Evolutionary conservation across 2,329 filamentous ascomycete genomes (phyloP).

Genomic region (Trichophyton rubrum): DNA sequence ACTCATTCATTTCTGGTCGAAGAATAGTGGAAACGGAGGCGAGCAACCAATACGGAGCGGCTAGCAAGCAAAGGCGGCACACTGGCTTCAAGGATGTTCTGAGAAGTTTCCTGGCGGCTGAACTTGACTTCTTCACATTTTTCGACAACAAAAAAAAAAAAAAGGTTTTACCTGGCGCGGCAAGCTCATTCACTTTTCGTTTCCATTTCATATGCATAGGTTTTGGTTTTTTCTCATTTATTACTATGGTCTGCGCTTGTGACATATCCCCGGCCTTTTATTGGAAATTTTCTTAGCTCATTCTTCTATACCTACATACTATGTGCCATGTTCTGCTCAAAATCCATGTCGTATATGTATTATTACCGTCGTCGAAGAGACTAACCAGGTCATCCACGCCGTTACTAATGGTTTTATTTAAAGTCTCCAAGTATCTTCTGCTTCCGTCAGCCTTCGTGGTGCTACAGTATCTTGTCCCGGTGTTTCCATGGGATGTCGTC

Average conservation of each 20-base stretch:
- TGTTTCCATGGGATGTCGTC: background rate
- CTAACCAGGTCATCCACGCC: background rate
- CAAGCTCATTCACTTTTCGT: background rate
- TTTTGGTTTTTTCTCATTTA: background rate
- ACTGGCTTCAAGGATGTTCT: background rate
- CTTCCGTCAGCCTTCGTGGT: background rate
- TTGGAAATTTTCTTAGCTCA: background rate
- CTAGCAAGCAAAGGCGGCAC: background rate
- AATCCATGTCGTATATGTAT: background rate
- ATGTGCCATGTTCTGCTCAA: background rate
- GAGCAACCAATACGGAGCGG: background rate
- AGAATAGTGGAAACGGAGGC: background rate
- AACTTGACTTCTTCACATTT: background rate
- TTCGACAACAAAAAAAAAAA: background rate
- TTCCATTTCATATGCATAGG: background rate
- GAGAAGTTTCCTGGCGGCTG: background rate
- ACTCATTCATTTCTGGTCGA: background rate
- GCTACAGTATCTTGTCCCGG: background rate
- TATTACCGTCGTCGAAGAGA: background rate
- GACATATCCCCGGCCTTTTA: background rate
- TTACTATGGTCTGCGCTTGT: background rate
- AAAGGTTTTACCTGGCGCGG: background rate
- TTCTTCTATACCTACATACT: background rate
- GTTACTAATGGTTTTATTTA: background rate
- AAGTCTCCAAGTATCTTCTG: background rate